These are phyloP conservation scores for Scedosporium boydii DNA, from an alignment of 2,329 filamentous ascomycete genomes.

Conservation along the genomic window DNA sequence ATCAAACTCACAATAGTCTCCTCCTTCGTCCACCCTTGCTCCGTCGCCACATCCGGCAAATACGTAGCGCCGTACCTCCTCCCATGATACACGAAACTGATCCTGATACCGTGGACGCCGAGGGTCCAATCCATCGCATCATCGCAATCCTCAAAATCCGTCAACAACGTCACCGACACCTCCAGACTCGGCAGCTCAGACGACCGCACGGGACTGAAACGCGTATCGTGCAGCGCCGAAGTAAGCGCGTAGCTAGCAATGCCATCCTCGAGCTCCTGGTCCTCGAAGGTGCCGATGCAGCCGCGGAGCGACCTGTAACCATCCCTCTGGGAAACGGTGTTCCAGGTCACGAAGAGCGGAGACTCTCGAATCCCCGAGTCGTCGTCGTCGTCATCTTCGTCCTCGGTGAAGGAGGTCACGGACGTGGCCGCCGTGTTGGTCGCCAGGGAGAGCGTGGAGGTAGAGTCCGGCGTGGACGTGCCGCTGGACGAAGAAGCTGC, in stretches of 20 bases:
- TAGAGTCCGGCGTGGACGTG: conserved; percentile 25
- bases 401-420: conserved; percentile 82
- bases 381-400: conserved; percentile 7
- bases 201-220: conserved; percentile 46
- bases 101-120: conserved; percentile 77
- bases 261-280: conserved; percentile 62
- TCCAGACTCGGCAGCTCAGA: conserved; percentile 48
- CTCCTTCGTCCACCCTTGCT: conserved; percentile 94
- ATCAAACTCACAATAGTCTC: conserved; percentile 84
- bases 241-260: conserved; percentile 75
- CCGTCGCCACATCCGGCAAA: conserved; percentile 78
- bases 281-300: conserved; percentile 92
- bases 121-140: conserved; percentile 77
- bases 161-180: conserved; percentile 71
- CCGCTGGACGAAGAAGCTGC: conserved; percentile 11
- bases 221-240: conserved; percentile 57
- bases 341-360: conserved; percentile 20
- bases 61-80: conserved; percentile 79
- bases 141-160: conserved; percentile 68
- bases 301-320: conserved; percentile 63
- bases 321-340: conserved; percentile 12
- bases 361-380: conserved; percentile 44
- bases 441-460: conserved; percentile 23
- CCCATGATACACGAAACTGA: conserved; percentile 69
- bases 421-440: conserved; percentile 31